Evolutionary conservation across 2,329 filamentous ascomycete genomes (phyloP).

Genomic region (Zopfia rhizophila): DNA sequence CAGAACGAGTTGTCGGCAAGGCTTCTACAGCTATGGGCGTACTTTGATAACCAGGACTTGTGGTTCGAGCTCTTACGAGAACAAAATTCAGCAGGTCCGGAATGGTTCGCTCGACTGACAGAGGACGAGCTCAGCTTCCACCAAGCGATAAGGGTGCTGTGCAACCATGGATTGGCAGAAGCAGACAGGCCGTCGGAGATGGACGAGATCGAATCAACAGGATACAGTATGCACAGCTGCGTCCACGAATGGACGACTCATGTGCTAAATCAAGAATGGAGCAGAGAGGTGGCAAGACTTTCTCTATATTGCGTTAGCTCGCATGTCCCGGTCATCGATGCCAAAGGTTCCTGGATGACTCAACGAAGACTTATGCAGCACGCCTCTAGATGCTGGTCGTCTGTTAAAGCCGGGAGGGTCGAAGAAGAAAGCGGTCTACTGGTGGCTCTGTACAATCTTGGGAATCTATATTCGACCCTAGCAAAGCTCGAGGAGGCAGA

Average conservation of each 20-base stretch:
- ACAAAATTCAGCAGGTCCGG: constrained; percentile 9
- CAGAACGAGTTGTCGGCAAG: constrained; percentile 41
- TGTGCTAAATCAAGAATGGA: constrained; percentile 32
- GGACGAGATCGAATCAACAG: constrained; percentile 17
- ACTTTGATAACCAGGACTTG: constrained; percentile 57
- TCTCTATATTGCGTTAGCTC: constrained; percentile 18
- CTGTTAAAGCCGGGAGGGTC: constrained; percentile 10
- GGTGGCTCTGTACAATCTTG: constrained; percentile 19
- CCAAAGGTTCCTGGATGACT: constrained; percentile 14
- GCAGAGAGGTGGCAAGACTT: constrained; percentile 15
- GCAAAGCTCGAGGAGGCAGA: constrained; percentile 74
- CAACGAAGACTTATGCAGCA: constrained; percentile 23
- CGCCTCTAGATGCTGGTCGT: background rate
- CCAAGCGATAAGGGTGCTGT: constrained; percentile 34
- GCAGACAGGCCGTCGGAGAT: constrained; percentile 16
- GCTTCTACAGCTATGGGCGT: constrained; percentile 56
- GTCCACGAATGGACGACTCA: constrained; percentile 43
- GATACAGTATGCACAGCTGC: constrained; percentile 44
- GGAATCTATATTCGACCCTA: constrained; percentile 68
- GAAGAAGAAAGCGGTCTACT: constrained; percentile 15
- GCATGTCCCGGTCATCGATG: constrained; percentile 9
- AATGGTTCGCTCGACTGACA: constrained; percentile 34
- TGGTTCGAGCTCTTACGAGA: constrained; percentile 57
- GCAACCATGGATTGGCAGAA: constrained; percentile 39
- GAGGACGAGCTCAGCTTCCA: constrained; percentile 35